phyloP scores from a whole-genome alignment of 805 yeast species.

The Ascoidea rubescens region DNA sequence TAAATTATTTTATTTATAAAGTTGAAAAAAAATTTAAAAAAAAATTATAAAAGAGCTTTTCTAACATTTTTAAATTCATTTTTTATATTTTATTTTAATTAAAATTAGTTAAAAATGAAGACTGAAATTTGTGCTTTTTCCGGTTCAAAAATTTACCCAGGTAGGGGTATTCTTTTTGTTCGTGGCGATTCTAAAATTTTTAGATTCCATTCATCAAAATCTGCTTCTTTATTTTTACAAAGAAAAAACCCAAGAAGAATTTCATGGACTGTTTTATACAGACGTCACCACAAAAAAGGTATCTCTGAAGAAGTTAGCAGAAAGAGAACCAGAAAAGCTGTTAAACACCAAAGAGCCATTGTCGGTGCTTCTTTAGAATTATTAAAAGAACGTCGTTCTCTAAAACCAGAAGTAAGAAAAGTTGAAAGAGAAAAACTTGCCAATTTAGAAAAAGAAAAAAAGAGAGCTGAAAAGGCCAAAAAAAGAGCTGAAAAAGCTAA shows the following conservation, averaged over 20 bases:
- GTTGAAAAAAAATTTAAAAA: too few relatives aligned
- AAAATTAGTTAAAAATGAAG: constrained; percentile 54
- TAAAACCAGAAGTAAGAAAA: constrained; percentile 95
- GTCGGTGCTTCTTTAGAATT: constrained; percentile 99
- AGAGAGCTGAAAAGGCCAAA: constrained; percentile 84
- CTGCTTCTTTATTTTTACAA: constrained; percentile 96
- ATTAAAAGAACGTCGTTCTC: constrained; percentile 93
- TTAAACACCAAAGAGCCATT: constrained; percentile 97
- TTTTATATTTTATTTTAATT: background rate
- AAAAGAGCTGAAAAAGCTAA: constrained; percentile 92
- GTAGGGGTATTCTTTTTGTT: constrained; percentile 98
- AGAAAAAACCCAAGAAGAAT: constrained; percentile 99
- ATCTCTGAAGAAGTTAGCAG: constrained; percentile 95
- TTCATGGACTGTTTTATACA: constrained; percentile 98
- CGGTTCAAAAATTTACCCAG: constrained; percentile 99
- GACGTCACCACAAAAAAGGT: constrained; percentile 99
- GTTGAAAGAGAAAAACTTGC: constrained; percentile 91
- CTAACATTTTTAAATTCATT: background rate
- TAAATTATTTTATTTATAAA: too few relatives aligned
- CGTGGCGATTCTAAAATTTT: constrained; percentile 99
- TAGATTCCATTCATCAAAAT: constrained; percentile 98
- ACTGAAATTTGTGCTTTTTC: constrained; percentile 99
- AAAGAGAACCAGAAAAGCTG: constrained; percentile 95
- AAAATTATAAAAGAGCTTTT: too few relatives aligned
- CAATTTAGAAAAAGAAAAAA: constrained; percentile 71